Conservation (phyloP, 169 alveolate species). For the Eimeria zaria region DNA sequence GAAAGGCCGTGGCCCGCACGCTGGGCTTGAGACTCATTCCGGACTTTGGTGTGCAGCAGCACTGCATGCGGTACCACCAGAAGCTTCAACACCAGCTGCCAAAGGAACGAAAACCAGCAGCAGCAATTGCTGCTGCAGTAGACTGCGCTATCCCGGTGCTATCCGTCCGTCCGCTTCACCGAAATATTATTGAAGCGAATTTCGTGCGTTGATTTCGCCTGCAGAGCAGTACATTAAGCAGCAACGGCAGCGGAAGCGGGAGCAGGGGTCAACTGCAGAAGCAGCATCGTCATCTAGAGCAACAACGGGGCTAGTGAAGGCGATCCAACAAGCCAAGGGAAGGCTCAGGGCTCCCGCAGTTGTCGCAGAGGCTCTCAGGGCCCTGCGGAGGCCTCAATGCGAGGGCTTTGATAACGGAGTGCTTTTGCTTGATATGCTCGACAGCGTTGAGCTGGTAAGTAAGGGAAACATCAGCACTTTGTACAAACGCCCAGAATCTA, state of each 20-base stretch:
- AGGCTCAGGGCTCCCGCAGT: constrained; percentile 57
- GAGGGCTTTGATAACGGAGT: constrained; percentile 4
- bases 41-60: constrained; percentile 56
- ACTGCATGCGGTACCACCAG: background rate
- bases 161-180: background rate
- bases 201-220: background rate
- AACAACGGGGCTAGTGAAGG: background rate
- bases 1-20: constrained; percentile 13
- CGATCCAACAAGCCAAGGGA: constrained; percentile 56
- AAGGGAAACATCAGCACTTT: background rate
- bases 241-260: constrained; percentile 42
- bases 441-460: constrained; percentile 50
- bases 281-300: background rate
- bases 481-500: background rate
- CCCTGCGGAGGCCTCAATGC: constrained; percentile 44
- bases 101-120: background rate
- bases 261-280: background rate
- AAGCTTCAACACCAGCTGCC: background rate
- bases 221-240: constrained; percentile 56
- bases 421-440: constrained; percentile 57
- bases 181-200: background rate
- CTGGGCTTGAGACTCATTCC: constrained; percentile 63
- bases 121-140: background rate
- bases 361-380: constrained; percentile 58
- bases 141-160: background rate